Base-by-base conservation (phyloP, 768 basidiomycete species). In the Thelephora ganbajun region DNA sequence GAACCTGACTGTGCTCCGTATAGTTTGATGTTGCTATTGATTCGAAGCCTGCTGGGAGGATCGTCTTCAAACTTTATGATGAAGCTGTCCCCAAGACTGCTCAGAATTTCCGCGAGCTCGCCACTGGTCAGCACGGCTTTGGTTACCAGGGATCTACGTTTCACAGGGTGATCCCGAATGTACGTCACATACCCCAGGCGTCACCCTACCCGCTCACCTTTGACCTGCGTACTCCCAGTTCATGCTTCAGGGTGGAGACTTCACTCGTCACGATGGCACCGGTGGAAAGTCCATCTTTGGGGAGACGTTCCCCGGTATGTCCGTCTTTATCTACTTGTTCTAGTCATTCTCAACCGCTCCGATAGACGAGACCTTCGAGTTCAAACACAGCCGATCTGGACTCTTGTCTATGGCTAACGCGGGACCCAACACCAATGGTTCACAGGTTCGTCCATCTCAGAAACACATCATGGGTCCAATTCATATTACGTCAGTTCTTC, bases 171-270 rank as follows among this genome's bases (percentile, higher is more conserved):
- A 84, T 84, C 50, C 81, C 83, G 35, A 61, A 70, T 52, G 80
- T 79, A 42, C 26, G 74, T 64, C 4, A 11, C 36, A 11, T 34
- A 33, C 41, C 22, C 41, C 42, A 5, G 6, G 4, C 33, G n/a
- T 35, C 11, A 22, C 36, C 20, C n/a, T 5, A 14, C 16, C 41
- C 26, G 26, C 19, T n/a, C 37, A 35, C 23, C 23, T 39, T 33
- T 43, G 11, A 48, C 51, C 45, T 41, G 39, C n/a, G 33, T 26
- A 26, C 19, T 16, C 20, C 33, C 51, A 66, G 74, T 87, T 85
- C 67, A 90, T 90, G 87, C 62, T 84, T 42, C 88, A 90, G 61
- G 89, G 86, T 20, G 89, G 89, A 20, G 89, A 92, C 65, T 89
- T 90, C 63, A 87, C 84, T 33, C 51, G 65, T 9, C 69, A 74